Conservation (phyloP, 768 basidiomycete genomes). For the Phaeolepiota aurea region DNA sequence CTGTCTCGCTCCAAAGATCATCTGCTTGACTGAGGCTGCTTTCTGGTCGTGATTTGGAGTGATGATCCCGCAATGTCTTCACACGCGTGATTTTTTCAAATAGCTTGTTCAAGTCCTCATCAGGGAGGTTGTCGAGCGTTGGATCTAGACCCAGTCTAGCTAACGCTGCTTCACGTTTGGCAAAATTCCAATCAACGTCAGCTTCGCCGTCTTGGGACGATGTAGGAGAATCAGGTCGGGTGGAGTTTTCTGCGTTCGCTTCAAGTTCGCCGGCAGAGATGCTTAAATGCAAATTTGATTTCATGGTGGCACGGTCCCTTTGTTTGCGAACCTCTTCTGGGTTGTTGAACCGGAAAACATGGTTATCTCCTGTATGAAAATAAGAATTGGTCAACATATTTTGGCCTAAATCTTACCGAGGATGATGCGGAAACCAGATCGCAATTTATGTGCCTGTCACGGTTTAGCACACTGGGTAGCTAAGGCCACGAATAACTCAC, state of each 20-base stretch:
- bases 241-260: constrained; percentile 38
- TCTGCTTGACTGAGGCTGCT: constrained; percentile 83
- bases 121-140: constrained; percentile 84
- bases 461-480: constrained; percentile 9
- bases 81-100: constrained; percentile 94
- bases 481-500: constrained; percentile 30
- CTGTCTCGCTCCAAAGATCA: constrained; percentile 84
- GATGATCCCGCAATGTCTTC: constrained; percentile 79
- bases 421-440: constrained; percentile 94
- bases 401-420: constrained; percentile 59
- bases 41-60: constrained; percentile 76
- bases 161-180: constrained; percentile 88
- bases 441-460: constrained; percentile 63
- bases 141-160: constrained; percentile 84
- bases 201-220: constrained; percentile 56
- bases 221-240: constrained; percentile 73
- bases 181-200: constrained; percentile 96
- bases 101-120: constrained; percentile 89
- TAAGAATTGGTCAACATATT: no score
- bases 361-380: constrained; percentile 74
- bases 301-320: constrained; percentile 72
- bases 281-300: constrained; percentile 60
- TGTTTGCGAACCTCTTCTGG: constrained; percentile 91
- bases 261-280: constrained; percentile 63
- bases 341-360: constrained; percentile 96